These are phyloP conservation scores for Furcasterigmium sp. DNA, from an alignment of 2,329 filamentous ascomycete species.

Conservation along the genomic window DNA sequence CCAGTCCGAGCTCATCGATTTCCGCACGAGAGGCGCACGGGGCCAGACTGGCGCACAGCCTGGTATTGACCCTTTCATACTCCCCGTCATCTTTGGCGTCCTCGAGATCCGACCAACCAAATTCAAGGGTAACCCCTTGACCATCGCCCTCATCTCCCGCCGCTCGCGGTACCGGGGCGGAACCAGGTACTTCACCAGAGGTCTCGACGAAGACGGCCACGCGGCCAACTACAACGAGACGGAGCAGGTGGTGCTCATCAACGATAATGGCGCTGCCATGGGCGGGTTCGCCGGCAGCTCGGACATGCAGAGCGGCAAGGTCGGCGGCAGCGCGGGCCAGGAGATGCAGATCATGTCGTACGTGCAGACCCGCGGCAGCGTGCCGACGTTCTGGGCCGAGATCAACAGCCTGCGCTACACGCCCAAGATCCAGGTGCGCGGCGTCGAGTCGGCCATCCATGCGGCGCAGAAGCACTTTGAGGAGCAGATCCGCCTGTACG, in stretches of 20 bases:
- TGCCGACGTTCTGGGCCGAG: conserved; percentile 94
- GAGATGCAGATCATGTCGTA: conserved; percentile 91
- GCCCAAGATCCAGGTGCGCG: conserved; percentile 82
- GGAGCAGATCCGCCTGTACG: conserved; percentile 89
- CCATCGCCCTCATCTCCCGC: conserved; percentile 81
- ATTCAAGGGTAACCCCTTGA: conserved; percentile 79
- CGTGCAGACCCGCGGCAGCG: conserved; percentile 92
- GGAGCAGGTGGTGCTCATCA: conserved; percentile 85
- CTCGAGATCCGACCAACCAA: conserved; percentile 82
- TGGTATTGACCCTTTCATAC: conserved; percentile 81
- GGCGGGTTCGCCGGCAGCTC: conserved; percentile 75
- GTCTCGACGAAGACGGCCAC: conserved; percentile 87
- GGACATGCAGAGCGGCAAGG: conserved; percentile 69
- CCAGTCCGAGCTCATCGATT: conserved; percentile 86
- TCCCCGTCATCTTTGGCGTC: conserved; percentile 96
- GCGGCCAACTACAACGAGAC: conserved; percentile 99
- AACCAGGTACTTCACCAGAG: conserved; percentile 91
- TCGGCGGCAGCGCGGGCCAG: conserved; percentile 51
- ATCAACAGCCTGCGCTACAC: conserved; percentile 90
- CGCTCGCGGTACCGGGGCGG: conserved; percentile 84
- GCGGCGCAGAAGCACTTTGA: conserved; percentile 85
- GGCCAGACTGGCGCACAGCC: conserved; percentile 66
- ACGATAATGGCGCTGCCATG: conserved; percentile 67
- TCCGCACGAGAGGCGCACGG: conserved; percentile 60
- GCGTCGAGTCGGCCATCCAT: conserved; percentile 71